Base-by-base conservation (phyloP, 257 asterid species). In the Fraxinus anomala region DNA sequence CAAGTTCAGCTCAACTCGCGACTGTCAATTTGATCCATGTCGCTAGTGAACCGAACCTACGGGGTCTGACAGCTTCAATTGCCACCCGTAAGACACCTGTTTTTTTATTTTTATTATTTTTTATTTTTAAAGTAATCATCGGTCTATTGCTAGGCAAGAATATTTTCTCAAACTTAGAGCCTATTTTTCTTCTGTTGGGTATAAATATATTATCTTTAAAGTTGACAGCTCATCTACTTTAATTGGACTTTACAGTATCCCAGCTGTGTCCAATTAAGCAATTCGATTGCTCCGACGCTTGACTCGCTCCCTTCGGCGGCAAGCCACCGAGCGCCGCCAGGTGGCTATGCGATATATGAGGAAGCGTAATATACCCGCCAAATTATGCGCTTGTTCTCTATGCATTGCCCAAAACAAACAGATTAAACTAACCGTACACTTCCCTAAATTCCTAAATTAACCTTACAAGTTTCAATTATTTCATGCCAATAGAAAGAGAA, bases 271-370 rank as follows among this genome's bases (percentile, higher is more conserved):
- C 80, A 66, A 72, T 63, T 39, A 75, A 42, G 70, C 69, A 67
- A 33, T 9, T 26, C 65, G 37, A 10, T 63, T 67, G 69, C 24
- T 8, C 76, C 76, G 44, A 47, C 59, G 75, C 69, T 79, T 76
- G 77, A 79, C 77, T 80, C 84, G 31, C 70, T 70, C 14, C 42
- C 83, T 85, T 85, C 72, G 56, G 72, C 77, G 0, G 30, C 83
- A 82, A 79, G 85, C 74, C 10, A 85, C 28, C 19, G 80, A 79
- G 86, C 82, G 17, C 68, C 74, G 77, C 83, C 86, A 83, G 0
- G 17, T 79, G 83, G 79, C 81, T 36, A 31, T 59, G 11, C 56
- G 59, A 23, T 61, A 21, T 23, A 42, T 42, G 51, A 42, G 51
- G 17, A 42, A 42, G 51, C 44, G 65, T 70, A 33, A 36, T 1